Conservation (phyloP, 2,329 filamentous ascomycete species). For the Arachnomyces sp. region DNA sequence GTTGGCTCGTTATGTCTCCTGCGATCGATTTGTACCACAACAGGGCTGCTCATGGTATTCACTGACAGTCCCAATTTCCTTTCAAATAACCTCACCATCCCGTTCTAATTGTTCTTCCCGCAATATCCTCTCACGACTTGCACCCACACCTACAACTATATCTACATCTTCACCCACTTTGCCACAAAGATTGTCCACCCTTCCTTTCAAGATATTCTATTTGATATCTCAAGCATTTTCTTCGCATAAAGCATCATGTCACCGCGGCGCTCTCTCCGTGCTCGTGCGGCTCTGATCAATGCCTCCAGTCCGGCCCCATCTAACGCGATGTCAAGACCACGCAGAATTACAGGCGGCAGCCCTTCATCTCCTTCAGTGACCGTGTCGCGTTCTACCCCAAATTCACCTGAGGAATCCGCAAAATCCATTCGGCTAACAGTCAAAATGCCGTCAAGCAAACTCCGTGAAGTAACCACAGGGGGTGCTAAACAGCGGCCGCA, state of each 20-base stretch:
- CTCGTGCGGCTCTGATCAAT: constrained; percentile 23
- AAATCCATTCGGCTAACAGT: constrained; percentile 40
- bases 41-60: too few relatives aligned
- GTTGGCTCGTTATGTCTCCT: too few relatives aligned
- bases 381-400: constrained; percentile 28
- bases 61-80: too few relatives aligned
- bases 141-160: neutral
- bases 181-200: neutral
- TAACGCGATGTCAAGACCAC: constrained; percentile 30
- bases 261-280: constrained; percentile 32
- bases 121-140: too few relatives aligned
- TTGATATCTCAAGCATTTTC: too few relatives aligned
- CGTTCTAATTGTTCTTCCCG: too few relatives aligned
- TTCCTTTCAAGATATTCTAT: neutral
- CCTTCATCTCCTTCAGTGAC: constrained; percentile 26
- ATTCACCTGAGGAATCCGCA: constrained; percentile 26
- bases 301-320: constrained; percentile 18
- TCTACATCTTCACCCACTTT: neutral
- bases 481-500: constrained; percentile 18
- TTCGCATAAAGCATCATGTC: constrained; percentile 21
- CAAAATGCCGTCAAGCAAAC: constrained; percentile 42
- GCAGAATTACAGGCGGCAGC: constrained; percentile 26
- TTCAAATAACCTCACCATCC: too few relatives aligned
- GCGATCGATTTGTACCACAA: too few relatives aligned
- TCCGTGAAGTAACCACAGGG: constrained; percentile 39